Conservation (phyloP, 768 basidiomycete species). For the Xanthoconium stramineum region DNA sequence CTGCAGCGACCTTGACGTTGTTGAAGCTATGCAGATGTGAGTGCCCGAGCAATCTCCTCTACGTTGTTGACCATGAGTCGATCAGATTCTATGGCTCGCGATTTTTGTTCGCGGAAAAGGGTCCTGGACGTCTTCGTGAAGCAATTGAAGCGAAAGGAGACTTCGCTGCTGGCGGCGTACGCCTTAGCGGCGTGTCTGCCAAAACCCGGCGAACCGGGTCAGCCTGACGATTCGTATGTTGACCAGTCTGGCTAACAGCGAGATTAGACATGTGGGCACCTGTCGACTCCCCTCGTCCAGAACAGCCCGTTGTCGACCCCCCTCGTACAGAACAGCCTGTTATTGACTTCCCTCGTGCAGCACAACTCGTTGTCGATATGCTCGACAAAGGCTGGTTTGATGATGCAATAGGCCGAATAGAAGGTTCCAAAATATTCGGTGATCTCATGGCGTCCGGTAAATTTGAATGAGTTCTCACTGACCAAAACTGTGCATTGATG, state of each 20-base stretch:
- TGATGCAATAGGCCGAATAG: conserved; percentile 8
- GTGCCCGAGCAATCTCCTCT: background rate
- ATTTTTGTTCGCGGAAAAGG: background rate
- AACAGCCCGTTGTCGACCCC: background rate
- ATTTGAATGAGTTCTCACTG: too few species aligned
- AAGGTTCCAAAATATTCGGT: conserved; percentile 2
- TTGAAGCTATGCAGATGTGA: conserved; percentile 11
- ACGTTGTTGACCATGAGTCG: background rate
- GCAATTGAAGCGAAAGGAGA: background rate
- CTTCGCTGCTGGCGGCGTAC: conserved; percentile 10
- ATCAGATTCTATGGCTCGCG: background rate
- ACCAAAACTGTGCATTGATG: background rate
- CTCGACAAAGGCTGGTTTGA: conserved; percentile 14
- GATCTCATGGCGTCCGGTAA: conserved; percentile 4
- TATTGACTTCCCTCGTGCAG: background rate
- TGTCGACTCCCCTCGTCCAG: background rate
- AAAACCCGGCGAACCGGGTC: background rate
- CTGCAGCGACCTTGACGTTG: conserved; percentile 2
- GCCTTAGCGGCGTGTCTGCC: conserved; percentile 4
- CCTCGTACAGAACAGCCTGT: background rate
- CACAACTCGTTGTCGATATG: background rate
- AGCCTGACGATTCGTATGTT: background rate
- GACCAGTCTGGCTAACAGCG: background rate
- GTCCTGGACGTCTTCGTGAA: background rate
- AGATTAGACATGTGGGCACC: background rate